A percentile compares a stretch with the other conserved stretches of the same genome.
Evolutionary conservation across 148 eudicot genomes (phyloP).

Genomic region (Fagopyrum homotropicum): DNA sequence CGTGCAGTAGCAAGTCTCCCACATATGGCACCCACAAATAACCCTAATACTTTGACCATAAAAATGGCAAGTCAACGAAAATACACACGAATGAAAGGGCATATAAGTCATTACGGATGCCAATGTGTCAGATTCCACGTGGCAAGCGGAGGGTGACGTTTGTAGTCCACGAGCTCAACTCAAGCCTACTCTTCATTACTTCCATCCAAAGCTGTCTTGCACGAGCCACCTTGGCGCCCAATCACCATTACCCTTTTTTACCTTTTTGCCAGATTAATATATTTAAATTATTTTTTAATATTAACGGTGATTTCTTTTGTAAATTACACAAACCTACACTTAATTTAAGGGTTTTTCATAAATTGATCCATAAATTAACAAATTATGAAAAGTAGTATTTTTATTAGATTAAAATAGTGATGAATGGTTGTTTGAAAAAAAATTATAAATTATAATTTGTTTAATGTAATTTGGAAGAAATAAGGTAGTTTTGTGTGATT

Average conservation of each 20-base stretch:
- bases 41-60: not conserved
- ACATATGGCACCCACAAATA: not conserved
- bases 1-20: not conserved
- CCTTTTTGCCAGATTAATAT: not conserved
- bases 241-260: not conserved
- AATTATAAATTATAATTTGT: too few relatives aligned
- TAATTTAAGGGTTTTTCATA: too few relatives aligned
- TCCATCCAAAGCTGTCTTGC: not conserved
- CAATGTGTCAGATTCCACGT: slow-evolving; percentile 2
- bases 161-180: not conserved
- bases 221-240: slow-evolving; percentile 12
- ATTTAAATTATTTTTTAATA: too few relatives aligned
- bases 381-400: too few relatives aligned
- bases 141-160: not conserved
- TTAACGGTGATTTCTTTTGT: too few relatives aligned
- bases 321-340: too few relatives aligned
- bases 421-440: too few relatives aligned
- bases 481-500: not conserved
- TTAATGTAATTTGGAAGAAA: too few relatives aligned
- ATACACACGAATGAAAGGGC: not conserved
- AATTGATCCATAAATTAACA: too few relatives aligned
- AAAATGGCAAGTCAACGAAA: not conserved
- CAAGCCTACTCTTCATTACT: not conserved
- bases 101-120: not conserved
- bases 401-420: too few relatives aligned